Evolutionary conservation across 2,329 filamentous ascomycete genomes (phyloP).

Genomic region (Aspergillus sp.): DNA sequence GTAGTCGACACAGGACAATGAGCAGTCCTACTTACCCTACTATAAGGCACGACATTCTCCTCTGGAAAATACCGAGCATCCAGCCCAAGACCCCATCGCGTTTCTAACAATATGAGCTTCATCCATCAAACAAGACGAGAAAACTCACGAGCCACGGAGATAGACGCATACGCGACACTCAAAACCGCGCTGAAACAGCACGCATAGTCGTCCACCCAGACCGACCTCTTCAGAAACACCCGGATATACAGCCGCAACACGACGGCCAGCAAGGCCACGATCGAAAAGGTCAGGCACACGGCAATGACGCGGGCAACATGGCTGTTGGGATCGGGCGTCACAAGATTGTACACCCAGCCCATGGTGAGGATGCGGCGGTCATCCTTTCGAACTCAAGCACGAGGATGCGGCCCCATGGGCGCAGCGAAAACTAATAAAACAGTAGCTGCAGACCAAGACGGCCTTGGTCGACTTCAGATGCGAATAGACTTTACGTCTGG

Average conservation of each 20-base stretch:
- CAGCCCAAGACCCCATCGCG: conserved; percentile 27
- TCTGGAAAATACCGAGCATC: conserved; percentile 17
- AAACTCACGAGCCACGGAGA: conserved; percentile 22
- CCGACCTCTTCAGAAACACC: conserved; percentile 14
- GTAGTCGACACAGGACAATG: background rate
- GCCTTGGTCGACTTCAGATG: too few species aligned
- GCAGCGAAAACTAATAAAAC: too few species aligned
- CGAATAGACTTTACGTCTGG: too few species aligned
- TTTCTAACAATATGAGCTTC: conserved; percentile 18
- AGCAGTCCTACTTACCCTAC: conserved; percentile 17
- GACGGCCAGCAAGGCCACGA: conserved; percentile 21
- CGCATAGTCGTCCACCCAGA: conserved; percentile 29
- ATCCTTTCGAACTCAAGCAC: too few species aligned
- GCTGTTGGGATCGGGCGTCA: conserved; percentile 20
- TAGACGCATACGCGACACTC: conserved; percentile 16
- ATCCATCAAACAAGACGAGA: background rate
- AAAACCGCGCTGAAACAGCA: conserved; percentile 21
- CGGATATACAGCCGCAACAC: conserved; percentile 26
- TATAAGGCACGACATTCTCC: conserved; percentile 25
- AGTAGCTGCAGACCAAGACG: too few species aligned
- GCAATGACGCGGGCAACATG: conserved; percentile 21
- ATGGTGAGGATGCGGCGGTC: conserved; percentile 13
- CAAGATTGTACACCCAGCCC: conserved; percentile 31
- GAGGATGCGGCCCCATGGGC: too few species aligned
- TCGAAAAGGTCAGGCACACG: conserved; percentile 21